These are phyloP conservation scores for Cyclotella choctawhatcheeana DNA, from an alignment of 108 stramenopile species.

Conservation along the genomic window DNA sequence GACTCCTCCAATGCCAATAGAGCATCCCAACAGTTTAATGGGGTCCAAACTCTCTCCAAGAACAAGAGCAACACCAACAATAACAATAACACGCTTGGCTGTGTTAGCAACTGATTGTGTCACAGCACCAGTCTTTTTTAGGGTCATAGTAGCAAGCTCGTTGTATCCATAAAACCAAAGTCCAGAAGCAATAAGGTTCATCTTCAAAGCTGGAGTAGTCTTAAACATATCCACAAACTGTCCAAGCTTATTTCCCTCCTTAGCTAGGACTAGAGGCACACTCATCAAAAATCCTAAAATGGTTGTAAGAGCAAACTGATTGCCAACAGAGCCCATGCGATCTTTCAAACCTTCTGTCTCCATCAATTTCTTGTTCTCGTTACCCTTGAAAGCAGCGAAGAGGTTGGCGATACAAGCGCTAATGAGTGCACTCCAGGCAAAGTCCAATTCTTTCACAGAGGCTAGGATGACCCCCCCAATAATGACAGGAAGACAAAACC, in stretches of 20 bases:
- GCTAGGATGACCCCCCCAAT: slow-evolving; percentile 93
- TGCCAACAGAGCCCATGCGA: slow-evolving; percentile 88
- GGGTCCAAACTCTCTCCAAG: slow-evolving; percentile 87
- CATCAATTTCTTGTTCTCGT: slow-evolving; percentile 97
- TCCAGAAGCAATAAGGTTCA: slow-evolving; percentile 89
- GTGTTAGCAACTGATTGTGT: slow-evolving; percentile 96
- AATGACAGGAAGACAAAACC: slow-evolving; percentile 92
- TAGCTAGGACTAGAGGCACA: slow-evolving; percentile 71
- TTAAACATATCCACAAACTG: slow-evolving; percentile 82
- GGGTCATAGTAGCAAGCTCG: slow-evolving; percentile 92
- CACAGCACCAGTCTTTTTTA: slow-evolving; percentile 95
- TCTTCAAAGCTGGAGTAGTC: slow-evolving; percentile 79
- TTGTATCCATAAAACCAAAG: slow-evolving; percentile 97
- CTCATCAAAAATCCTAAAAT: slow-evolving; percentile 86
- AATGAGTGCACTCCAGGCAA: slow-evolving; percentile 88
- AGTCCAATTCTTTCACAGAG: slow-evolving; percentile 94
- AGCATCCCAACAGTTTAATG: slow-evolving; percentile 90
- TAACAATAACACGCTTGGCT: slow-evolving; percentile 94
- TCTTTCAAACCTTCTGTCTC: slow-evolving; percentile 89
- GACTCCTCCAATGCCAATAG: slow-evolving; percentile 71
- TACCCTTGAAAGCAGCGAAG: slow-evolving; percentile 93
- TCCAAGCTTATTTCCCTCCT: slow-evolving; percentile 79
- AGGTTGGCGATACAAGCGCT: slow-evolving; percentile 92
- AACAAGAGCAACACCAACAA: slow-evolving; percentile 90
- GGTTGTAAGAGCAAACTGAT: slow-evolving; percentile 91